These are phyloP conservation scores for Psilocybe tampanensis DNA, from an alignment of 768 basidiomycete genomes.

Conservation along the genomic window DNA sequence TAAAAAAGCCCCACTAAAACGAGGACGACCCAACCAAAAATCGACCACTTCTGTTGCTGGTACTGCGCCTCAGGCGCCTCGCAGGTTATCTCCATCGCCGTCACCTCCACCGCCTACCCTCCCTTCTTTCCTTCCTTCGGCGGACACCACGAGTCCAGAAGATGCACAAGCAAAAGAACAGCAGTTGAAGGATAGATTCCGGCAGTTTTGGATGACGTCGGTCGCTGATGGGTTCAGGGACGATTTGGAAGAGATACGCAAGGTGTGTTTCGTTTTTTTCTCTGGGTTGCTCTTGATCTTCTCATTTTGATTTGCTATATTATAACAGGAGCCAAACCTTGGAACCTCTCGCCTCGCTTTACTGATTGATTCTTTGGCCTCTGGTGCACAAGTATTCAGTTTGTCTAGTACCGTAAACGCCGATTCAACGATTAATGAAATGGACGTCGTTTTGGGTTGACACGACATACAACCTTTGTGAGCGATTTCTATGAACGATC, in stretches of 20 bases:
- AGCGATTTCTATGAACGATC: too few relatives aligned
- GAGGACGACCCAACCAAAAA: conserved; percentile 13
- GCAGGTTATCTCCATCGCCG: conserved; percentile 42
- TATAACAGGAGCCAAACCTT: conserved; percentile 65
- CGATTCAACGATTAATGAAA: conserved; percentile 54
- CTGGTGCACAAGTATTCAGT: conserved; percentile 74
- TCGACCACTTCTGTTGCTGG: too few relatives aligned
- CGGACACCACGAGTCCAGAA: conserved; percentile 26
- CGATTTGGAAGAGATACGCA: conserved; percentile 82
- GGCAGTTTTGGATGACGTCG: conserved; percentile 86
- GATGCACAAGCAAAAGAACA: conserved; percentile 55
- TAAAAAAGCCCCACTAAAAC: conserved; percentile 9
- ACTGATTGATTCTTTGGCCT: conserved; percentile 81
- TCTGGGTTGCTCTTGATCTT: not conserved
- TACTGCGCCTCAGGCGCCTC: conserved; percentile 13
- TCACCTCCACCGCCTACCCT: conserved; percentile 48
- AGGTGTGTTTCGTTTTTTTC: conserved; percentile 45
- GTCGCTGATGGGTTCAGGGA: conserved; percentile 82
- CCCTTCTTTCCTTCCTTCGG: conserved; percentile 59
- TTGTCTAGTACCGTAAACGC: conserved; percentile 31
- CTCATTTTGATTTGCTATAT: not conserved
- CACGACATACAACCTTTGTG: too few relatives aligned
- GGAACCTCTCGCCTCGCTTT: conserved; percentile 67
- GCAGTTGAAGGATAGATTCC: conserved; percentile 64
- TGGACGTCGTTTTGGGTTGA: conserved; percentile 69